phyloP scores from a whole-genome alignment of 2,329 filamentous ascomycete genomes.

The Xylariaceae sp. region DNA sequence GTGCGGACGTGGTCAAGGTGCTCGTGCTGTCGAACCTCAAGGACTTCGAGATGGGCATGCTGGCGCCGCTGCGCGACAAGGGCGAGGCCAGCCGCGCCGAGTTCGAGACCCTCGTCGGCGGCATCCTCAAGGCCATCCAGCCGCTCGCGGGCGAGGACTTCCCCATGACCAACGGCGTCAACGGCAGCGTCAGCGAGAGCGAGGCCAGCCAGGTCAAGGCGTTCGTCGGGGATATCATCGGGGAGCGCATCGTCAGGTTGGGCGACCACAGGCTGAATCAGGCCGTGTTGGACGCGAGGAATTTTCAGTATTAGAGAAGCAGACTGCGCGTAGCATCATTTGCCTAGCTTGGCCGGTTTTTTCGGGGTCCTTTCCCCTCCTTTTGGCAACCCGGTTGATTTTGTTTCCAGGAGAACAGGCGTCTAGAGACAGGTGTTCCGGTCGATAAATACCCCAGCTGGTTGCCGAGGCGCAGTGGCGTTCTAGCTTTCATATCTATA shows the following conservation, averaged over 20 bases:
- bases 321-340: background rate
- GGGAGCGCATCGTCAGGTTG: constrained; percentile 49
- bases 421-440: too few species aligned
- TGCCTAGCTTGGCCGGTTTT: background rate
- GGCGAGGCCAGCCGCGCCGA: constrained; percentile 50
- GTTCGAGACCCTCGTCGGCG: constrained; percentile 58
- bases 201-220: constrained; percentile 53
- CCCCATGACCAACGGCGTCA: constrained; percentile 43
- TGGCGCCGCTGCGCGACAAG: constrained; percentile 57
- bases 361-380: background rate
- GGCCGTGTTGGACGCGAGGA: constrained; percentile 57
- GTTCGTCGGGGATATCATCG: constrained; percentile 59
- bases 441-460: too few species aligned
- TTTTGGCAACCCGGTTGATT: too few species aligned
- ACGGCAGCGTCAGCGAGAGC: constrained; percentile 42
- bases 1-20: constrained; percentile 59
- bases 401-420: too few species aligned
- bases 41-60: constrained; percentile 55
- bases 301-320: constrained; percentile 46
- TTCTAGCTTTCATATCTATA: constrained; percentile 18
- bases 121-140: constrained; percentile 56
- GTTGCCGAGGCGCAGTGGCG: constrained; percentile 20
- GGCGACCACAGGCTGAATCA: constrained; percentile 52
- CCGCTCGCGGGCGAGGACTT: constrained; percentile 44
- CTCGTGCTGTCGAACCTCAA: constrained; percentile 60